These are phyloP conservation scores for Lactarius sanguifluus DNA, from an alignment of 768 basidiomycete genomes.

Conservation along the genomic window DNA sequence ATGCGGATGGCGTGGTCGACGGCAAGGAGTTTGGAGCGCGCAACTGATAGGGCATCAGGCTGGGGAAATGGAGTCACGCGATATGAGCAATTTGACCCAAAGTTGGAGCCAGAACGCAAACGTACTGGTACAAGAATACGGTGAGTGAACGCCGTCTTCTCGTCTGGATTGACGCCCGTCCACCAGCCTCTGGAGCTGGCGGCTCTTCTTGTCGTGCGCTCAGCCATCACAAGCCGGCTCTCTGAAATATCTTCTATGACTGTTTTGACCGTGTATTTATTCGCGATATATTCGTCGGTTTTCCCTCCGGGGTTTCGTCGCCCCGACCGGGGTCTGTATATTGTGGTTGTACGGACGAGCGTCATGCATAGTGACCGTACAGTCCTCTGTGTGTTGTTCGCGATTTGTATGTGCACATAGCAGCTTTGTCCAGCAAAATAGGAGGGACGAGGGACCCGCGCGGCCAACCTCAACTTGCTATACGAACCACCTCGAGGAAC, in stretches of 20 bases:
- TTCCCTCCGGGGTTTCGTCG: constrained; percentile 36
- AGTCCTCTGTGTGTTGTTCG: constrained; percentile 65
- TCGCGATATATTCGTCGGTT: constrained; percentile 42
- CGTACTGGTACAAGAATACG: constrained; percentile 74
- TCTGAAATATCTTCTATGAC: constrained; percentile 64
- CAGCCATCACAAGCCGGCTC: constrained; percentile 62
- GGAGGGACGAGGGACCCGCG: constrained; percentile 62
- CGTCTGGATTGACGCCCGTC: constrained; percentile 70
- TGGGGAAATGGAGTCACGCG: constrained; percentile 34
- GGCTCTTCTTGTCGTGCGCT: constrained; percentile 60
- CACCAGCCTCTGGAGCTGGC: constrained; percentile 90
- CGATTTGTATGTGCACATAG: constrained; percentile 60
- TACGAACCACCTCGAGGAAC: constrained; percentile 57
- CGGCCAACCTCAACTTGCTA: constrained; percentile 58
- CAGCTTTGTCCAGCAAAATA: constrained; percentile 87
- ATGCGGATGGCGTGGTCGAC: constrained; percentile 72
- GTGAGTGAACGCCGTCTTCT: constrained; percentile 63
- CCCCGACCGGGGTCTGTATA: constrained; percentile 57
- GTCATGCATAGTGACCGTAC: constrained; percentile 65
- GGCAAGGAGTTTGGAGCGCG: constrained; percentile 69
- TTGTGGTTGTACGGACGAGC: constrained; percentile 62
- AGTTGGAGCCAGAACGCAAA: constrained; percentile 13
- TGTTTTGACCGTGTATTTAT: constrained; percentile 64
- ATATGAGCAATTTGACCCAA: not conserved
- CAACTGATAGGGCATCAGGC: constrained; percentile 69